A percentile compares a stretch with the other conserved stretches of the same genome.
Conservation (phyloP, 2,329 filamentous ascomycete genomes). For the Diaporthe sp. region DNA sequence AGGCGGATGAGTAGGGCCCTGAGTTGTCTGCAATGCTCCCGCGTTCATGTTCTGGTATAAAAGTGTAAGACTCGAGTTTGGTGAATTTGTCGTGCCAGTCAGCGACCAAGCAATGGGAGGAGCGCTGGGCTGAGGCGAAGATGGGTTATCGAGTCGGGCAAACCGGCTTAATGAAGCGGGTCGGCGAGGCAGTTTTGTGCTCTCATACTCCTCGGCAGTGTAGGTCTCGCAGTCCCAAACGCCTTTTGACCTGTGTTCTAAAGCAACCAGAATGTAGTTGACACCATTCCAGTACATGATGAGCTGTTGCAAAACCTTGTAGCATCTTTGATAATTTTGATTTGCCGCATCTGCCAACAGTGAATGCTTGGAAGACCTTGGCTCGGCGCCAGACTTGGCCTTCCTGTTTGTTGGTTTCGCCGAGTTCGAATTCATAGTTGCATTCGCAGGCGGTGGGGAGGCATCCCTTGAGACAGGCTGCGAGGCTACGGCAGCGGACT, state of each 20-base stretch:
- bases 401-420: slow-evolving; percentile 5
- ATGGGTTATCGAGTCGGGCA: slow-evolving; percentile 57
- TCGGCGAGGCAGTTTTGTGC: slow-evolving; percentile 66
- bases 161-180: slow-evolving; percentile 59
- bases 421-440: background rate
- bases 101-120: slow-evolving; percentile 83
- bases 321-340: slow-evolving; percentile 89
- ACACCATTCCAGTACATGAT: slow-evolving; percentile 89
- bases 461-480: slow-evolving; percentile 73
- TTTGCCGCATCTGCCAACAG: slow-evolving; percentile 84
- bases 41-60: slow-evolving; percentile 75
- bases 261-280: slow-evolving; percentile 86
- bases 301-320: slow-evolving; percentile 85
- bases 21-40: slow-evolving; percentile 47
- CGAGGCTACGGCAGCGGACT: slow-evolving; percentile 79
- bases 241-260: slow-evolving; percentile 90
- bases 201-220: slow-evolving; percentile 82
- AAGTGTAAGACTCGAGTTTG: slow-evolving; percentile 84
- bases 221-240: slow-evolving; percentile 82
- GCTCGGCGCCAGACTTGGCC: slow-evolving; percentile 45
- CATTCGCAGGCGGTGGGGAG: slow-evolving; percentile 56
- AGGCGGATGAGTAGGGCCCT: slow-evolving; percentile 25
- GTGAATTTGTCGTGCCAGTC: slow-evolving; percentile 89
- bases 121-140: slow-evolving; percentile 59
- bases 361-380: slow-evolving; percentile 73